Percentiles rank a stretch among this genome's conserved stretches.
Evolutionary conservation across 2,329 filamentous ascomycete genomes (phyloP).

Genomic region (Neurospora sp.): DNA sequence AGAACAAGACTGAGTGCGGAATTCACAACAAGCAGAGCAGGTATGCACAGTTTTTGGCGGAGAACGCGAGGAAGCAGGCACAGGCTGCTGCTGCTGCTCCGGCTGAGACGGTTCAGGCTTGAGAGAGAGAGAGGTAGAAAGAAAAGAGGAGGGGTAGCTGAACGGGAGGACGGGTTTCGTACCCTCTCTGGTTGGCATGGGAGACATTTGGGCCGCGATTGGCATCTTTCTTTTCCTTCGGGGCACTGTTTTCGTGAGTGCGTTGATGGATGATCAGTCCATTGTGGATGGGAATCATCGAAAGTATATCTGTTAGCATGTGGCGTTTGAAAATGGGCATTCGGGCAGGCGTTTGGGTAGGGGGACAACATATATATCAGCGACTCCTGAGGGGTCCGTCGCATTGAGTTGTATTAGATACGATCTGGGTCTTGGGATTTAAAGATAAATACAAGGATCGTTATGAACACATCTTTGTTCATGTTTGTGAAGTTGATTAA

Average conservation of each 20-base stretch:
- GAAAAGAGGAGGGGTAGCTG: constrained; percentile 4
- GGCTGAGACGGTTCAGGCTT: neutral
- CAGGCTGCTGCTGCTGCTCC: neutral
- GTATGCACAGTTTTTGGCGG: constrained; percentile 68
- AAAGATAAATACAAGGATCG: neutral
- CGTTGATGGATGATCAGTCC: neutral
- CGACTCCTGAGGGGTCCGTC: neutral
- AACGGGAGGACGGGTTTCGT: constrained; percentile 3
- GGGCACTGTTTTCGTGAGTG: neutral
- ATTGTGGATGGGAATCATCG: neutral
- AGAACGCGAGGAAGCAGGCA: constrained; percentile 8
- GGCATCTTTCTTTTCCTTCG: neutral
- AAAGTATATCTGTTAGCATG: neutral
- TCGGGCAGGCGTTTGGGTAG: neutral
- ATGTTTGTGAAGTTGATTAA: neutral
- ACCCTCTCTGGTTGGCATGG: neutral
- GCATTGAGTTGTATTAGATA: neutral
- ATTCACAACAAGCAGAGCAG: constrained; percentile 97
- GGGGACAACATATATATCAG: neutral
- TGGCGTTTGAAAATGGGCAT: neutral
- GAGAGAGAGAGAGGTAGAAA: neutral
- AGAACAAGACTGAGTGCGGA: constrained; percentile 91
- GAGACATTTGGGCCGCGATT: neutral
- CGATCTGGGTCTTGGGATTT: neutral
- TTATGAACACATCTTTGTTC: neutral